Evolutionary conservation across 768 basidiomycete genomes (phyloP), one percentile per base, ranked within the genome.

Genomic region (Pleurotus platypus): DNA sequence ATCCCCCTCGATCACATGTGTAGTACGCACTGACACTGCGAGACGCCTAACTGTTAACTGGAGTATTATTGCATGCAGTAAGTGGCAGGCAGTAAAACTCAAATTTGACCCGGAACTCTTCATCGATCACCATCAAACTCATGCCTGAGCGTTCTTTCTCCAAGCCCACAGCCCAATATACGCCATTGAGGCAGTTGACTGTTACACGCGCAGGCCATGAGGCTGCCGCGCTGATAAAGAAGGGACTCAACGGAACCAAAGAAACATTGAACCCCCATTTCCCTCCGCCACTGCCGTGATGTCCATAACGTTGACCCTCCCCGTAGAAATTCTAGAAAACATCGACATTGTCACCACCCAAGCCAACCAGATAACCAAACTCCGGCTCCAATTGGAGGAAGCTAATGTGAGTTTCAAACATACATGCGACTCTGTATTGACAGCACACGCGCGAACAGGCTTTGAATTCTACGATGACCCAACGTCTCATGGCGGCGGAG

Each of bases 241-340:
- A 35, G 15, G 49, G 49, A 5, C 13, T 27, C 24, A 18, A 22
- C n/a, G 11, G 27, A 54, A 22, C 15, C 51, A 54, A 54, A 54
- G 51, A 39, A 39, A 24, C 51, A 35, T 42, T 37, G 16, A 20
- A 16, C 51, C 51, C 51, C 51, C 51, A 54, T 18, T 26, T 51
- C 30, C 35, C 49, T 51, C 30, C 16, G 16, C 38, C 49, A 38
- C 51, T 54, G 16, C 51, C 51, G 51, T 9, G 37, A 54, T 54
- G 51, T 54, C 51, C 51, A 54, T 54, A 54, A 54, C 51, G 51
- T 54, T 54, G 51, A 54, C 51, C 37, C 51, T 54, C 51, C 51
- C 51, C 39, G 51, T 54, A 42, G 51, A 54, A 54, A 40, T 54
- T 54, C 51, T 54, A 54, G 51, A 54, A 54, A 42, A 54, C 51